These are phyloP conservation scores for Paraconiothyrium brasiliense DNA, from an alignment of 2,329 filamentous ascomycete genomes.

Conservation along the genomic window DNA sequence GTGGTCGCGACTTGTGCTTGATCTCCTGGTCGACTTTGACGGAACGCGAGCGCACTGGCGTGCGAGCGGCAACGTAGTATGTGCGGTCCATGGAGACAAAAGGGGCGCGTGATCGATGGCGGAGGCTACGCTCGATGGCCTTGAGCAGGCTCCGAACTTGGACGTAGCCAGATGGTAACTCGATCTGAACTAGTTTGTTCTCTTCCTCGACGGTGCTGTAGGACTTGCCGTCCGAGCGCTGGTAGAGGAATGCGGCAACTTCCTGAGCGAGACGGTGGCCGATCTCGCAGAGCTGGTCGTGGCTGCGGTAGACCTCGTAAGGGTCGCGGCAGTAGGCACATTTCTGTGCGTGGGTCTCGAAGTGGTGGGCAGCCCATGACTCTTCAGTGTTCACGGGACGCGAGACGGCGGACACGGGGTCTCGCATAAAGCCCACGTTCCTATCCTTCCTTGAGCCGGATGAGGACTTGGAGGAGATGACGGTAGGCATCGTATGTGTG, in stretches of 20 bases:
- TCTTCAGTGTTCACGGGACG: constrained; percentile 54
- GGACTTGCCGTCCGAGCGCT: constrained; percentile 44
- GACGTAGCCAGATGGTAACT: constrained; percentile 54
- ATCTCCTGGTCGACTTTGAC: constrained; percentile 46
- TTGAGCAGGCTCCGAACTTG: constrained; percentile 52
- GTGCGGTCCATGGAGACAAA: constrained; percentile 56
- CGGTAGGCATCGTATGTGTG: constrained; percentile 44
- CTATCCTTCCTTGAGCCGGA: constrained; percentile 44
- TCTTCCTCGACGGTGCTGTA: constrained; percentile 49
- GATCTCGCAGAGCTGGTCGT: constrained; percentile 53
- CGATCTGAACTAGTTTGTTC: constrained; percentile 56
- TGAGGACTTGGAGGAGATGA: constrained; percentile 41
- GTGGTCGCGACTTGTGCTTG: constrained; percentile 44
- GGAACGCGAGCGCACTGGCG: constrained; percentile 37
- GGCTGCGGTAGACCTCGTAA: constrained; percentile 52
- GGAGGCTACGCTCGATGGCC: constrained; percentile 52
- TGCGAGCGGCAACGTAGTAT: constrained; percentile 54
- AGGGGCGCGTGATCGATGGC: constrained; percentile 46
- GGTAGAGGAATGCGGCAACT: constrained; percentile 57
- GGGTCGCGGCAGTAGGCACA: constrained; percentile 57
- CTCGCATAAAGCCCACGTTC: constrained; percentile 47
- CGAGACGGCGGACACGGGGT: constrained; percentile 51
- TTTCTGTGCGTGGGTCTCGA: constrained; percentile 57
- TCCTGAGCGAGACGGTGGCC: constrained; percentile 57
- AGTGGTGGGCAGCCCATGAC: constrained; percentile 59